phyloP scores from a whole-genome alignment of 2,329 filamentous ascomycete genomes.

The Penicillium sp. region DNA sequence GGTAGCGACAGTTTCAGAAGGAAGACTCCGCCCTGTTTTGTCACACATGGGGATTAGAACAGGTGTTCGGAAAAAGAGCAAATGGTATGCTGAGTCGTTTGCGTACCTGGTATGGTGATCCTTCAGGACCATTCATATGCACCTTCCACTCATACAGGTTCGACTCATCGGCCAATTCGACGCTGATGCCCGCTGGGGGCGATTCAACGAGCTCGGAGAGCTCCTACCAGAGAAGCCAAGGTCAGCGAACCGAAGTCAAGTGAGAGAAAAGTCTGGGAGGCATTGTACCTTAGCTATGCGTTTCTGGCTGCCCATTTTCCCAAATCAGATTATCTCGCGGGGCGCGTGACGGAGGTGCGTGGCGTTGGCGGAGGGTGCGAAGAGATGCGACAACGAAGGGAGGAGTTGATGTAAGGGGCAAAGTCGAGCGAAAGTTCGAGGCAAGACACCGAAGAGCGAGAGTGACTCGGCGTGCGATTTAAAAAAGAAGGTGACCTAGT shows the following conservation, averaged over 20 bases:
- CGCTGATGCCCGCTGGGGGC: slow-evolving; percentile 57
- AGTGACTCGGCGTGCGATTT: not conserved
- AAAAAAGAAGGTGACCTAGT: not conserved
- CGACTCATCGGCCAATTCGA: slow-evolving; percentile 59
- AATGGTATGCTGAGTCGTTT: slow-evolving; percentile 4
- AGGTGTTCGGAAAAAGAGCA: not conserved
- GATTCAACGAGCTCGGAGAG: slow-evolving; percentile 56
- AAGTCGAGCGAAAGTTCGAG: not conserved
- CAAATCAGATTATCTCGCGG: slow-evolving; percentile 7
- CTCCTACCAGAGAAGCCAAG: slow-evolving; percentile 48
- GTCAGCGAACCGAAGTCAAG: not conserved
- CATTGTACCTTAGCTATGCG: slow-evolving; percentile 46
- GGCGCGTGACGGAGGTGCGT: slow-evolving; percentile 14
- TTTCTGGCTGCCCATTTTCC: slow-evolving; percentile 45
- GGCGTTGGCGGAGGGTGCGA: slow-evolving; percentile 9
- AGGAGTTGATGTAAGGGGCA: not conserved
- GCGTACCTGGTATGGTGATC: slow-evolving; percentile 63
- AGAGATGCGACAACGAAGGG: not conserved
- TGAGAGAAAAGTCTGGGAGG: not conserved
- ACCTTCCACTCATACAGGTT: slow-evolving; percentile 69
- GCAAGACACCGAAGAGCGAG: not conserved
- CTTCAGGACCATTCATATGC: slow-evolving; percentile 63
- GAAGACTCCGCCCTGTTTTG: slow-evolving; percentile 66
- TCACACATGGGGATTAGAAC: slow-evolving; percentile 7
- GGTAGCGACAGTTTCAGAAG: slow-evolving; percentile 71